phyloP scores from a whole-genome alignment of 164 flowering plant genomes.

The Stephania yunnanensis region DNA sequence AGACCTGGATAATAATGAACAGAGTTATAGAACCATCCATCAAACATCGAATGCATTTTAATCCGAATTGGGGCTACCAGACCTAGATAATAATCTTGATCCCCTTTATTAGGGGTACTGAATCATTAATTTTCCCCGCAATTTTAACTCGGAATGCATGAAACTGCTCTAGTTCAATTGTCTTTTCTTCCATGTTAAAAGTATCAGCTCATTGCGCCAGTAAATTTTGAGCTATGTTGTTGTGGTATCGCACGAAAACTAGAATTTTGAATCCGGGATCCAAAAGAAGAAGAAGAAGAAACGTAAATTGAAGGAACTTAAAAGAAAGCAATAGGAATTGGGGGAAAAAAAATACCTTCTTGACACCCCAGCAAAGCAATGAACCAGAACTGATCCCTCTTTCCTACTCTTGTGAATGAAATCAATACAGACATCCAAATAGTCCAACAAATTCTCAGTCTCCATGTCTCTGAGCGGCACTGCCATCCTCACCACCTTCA shows the following conservation, averaged over 20 bases:
- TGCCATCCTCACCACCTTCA: slow-evolving; percentile 83
- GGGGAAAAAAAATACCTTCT: slow-evolving; percentile 45
- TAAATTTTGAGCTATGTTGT: neutral
- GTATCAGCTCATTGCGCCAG: neutral
- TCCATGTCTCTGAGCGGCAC: slow-evolving; percentile 88
- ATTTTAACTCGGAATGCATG: neutral
- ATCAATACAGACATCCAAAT: slow-evolving; percentile 81
- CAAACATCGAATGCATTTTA: no score
- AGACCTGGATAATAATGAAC: no score
- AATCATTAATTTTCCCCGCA: neutral
- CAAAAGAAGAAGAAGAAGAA: neutral
- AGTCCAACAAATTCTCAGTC: slow-evolving; percentile 77
- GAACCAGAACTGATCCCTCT: slow-evolving; percentile 81
- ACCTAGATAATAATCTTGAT: neutral
- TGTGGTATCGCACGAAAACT: neutral
- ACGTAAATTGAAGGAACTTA: no score
- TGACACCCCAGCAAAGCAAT: slow-evolving; percentile 99
- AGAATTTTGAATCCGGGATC: neutral
- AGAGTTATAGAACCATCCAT: no score
- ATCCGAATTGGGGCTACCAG: no score
- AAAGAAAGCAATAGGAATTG: no score
- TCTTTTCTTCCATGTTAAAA: neutral
- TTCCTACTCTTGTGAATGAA: slow-evolving; percentile 71
- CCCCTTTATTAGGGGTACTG: neutral
- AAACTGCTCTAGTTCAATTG: neutral